Base-by-base conservation (phyloP, 768 basidiomycete species). In the Fistulinella prunicolor region DNA sequence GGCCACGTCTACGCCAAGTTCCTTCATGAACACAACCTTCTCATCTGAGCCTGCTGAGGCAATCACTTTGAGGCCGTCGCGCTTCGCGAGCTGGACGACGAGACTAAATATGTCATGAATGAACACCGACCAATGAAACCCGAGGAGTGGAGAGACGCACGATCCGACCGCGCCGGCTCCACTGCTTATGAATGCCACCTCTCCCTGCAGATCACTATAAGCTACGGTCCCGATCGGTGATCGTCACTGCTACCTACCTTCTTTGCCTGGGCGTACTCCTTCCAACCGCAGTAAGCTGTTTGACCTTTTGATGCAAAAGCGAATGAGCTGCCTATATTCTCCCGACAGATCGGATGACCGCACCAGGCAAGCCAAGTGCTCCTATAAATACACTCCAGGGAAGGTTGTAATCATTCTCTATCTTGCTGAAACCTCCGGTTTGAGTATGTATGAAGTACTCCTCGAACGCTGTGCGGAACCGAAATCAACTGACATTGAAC, bases 1-100 rank as follows among this genome's bases (percentile, higher is more conserved):
- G 2, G 74, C 81, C 13, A 83, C 74, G 51, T 89, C 85, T 0
- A 78, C 78, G 1, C 85, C 85, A 32, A 85, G 50, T 12, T 73
- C 71, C 44, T 74, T 73, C 64, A 84, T 69, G 58, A 77, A 85
- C 5, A 70, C 63, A 8, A 89, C 83, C 65, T 89, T 89, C 42
- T 85, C 81, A 23, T 88, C 84, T 0, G 79, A 77, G 3, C 87
- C 85, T 0, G 84, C 81, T 1, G 82, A 84, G 0, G 77, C 83
- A 38, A 90, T 85, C 38, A 89, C 86, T 57, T 82, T 83, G 9
- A 75, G 62, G 4, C 77, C 77, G 20, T 76, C 72, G 0, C 60
- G 56, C 44, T 80, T 79, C 4, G 78, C 77, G 12, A 79, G 55
- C 49, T 80, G 78, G 42, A 78, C 67, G 26, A 79, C 75, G 9